Percentiles rank a stretch among this genome's conserved stretches.
Conservation (phyloP, 495 filamentous ascomycete species). For the Daldinia caldariorum region DNA sequence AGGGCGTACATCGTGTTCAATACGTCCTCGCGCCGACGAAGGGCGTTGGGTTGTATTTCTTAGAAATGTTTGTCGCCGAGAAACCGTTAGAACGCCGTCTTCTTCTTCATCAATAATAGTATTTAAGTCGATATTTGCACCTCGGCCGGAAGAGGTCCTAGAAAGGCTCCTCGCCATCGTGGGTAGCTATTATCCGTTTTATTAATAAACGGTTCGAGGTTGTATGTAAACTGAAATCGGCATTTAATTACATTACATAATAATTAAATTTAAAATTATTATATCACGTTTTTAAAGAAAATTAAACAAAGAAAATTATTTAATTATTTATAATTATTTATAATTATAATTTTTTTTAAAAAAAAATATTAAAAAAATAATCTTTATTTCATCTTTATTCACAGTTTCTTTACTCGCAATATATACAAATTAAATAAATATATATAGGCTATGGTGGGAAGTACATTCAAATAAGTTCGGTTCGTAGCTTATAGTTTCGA, state of each 20-base stretch:
- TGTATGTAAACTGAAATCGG: slow-evolving; percentile 6
- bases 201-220: slow-evolving; percentile 14
- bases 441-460: not conserved
- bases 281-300: not conserved
- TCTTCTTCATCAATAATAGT: slow-evolving; percentile 19
- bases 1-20: not conserved
- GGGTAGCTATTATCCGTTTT: slow-evolving; percentile 5
- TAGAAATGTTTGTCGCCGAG: not conserved
- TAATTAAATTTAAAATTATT: not conserved
- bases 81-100: not conserved
- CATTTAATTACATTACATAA: slow-evolving; percentile 12
- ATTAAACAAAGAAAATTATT: not conserved
- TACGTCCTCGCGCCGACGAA: not conserved
- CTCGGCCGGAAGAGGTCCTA: not conserved
- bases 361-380: slow-evolving; percentile 13
- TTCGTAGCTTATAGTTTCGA: slow-evolving; percentile 53
- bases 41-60: not conserved
- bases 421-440: slow-evolving; percentile 5
- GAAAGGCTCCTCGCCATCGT: slow-evolving; percentile 28
- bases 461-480: not conserved
- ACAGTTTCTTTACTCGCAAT: not conserved
- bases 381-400: not conserved
- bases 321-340: not conserved
- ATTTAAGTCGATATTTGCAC: slow-evolving; percentile 25
- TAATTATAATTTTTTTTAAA: not conserved